Conservation (phyloP, 768 basidiomycete genomes). For the Leccinum longicurvipes region DNA sequence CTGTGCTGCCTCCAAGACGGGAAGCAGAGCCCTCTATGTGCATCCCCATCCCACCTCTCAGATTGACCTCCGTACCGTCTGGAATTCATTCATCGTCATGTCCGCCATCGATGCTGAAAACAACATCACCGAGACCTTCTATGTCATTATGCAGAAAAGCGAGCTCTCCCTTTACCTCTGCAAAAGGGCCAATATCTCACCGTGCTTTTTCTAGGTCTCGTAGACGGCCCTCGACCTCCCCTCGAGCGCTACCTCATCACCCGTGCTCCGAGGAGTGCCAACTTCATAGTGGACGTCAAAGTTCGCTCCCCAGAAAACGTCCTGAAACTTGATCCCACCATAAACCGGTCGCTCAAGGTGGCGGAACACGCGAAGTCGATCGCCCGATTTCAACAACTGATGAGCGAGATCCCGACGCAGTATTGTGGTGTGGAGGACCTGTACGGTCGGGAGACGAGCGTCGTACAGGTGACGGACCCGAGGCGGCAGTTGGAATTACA, state of each 20-base stretch:
- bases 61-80: too few relatives aligned
- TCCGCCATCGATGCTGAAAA: neutral
- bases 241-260: conserved; percentile 52
- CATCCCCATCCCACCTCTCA: neutral
- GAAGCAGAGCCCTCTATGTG: too few relatives aligned
- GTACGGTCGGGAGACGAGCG: conserved; percentile 64
- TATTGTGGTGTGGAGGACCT: conserved; percentile 62
- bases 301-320: conserved; percentile 44
- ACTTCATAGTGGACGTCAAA: conserved; percentile 46
- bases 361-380: conserved; percentile 3
- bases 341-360: conserved; percentile 38
- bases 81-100: too few relatives aligned
- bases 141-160: conserved; percentile 7
- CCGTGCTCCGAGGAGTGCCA: conserved; percentile 29
- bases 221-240: conserved; percentile 70
- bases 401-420: conserved; percentile 43
- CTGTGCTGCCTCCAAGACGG: too few relatives aligned
- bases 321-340: conserved; percentile 43
- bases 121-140: neutral
- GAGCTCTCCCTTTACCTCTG: neutral
- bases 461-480: conserved; percentile 44
- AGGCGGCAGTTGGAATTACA: neutral
- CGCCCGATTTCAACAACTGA: conserved; percentile 49
- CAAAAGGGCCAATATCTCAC: neutral
- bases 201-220: conserved; percentile 7